Base-by-base conservation (phyloP, 2,329 filamentous ascomycete species). In the Seiridium unicorne region DNA sequence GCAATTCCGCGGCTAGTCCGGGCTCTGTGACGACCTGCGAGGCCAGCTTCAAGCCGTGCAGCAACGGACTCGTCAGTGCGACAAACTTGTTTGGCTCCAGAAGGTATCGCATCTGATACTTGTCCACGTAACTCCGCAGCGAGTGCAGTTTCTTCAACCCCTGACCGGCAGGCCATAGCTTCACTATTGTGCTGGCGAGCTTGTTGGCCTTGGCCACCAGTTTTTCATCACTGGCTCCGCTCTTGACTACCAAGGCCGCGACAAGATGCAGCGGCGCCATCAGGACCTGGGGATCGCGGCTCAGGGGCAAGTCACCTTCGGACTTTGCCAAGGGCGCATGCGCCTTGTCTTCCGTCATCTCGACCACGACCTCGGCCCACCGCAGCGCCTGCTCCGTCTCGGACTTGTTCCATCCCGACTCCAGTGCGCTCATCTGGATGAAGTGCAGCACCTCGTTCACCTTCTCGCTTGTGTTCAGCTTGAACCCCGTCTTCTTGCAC, bases 341-440 rank as follows among this genome's bases (percentile, higher is more conserved):
- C 31, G 69, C 71, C 11, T 76, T 69, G 34, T 78, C 73, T 65
- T 83, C 73, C 48, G 85, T 69, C 62, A 85, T 68, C 51, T 85
- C 81, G 58, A 84, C 62, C 13, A 86, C 70, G 60, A 78, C 69
- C 61, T 81, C 76, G 6, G 75, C 74, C 77, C 79, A 81, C 61
- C 69, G 74, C 57, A 81, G 71, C 2, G 81, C 79, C 69, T 78
- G 71, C 46, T 69, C 68, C 11, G 79, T 79, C 67, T 74, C 66
- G 11, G 62, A 64, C 59, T 69, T 65, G 44, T 70, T 66, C 70
- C 73, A 79, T 26, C 63, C 69, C 63, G 68, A 72, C 49, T 71
- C 66, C 59, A 77, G 64, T 49, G 83, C 80, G 68, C 76, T 79
- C 63, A 74, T 62, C 72, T 79, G 76, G 51, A 80, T 62, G 58